phyloP scores from a whole-genome alignment of 2,329 filamentous ascomycete genomes.

The Capronia epimyces region DNA sequence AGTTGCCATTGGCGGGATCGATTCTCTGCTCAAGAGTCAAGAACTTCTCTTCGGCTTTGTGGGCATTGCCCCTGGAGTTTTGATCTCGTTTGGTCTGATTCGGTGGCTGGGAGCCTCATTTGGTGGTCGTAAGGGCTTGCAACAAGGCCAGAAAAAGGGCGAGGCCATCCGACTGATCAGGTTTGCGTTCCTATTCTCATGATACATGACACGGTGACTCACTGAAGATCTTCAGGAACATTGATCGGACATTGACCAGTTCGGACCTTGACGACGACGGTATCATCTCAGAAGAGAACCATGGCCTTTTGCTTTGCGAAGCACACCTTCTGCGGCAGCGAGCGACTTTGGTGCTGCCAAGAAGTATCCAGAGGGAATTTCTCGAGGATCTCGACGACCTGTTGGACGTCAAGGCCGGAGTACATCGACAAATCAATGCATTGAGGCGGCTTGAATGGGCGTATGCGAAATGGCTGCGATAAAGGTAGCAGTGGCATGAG shows the following conservation, averaged over 20 bases:
- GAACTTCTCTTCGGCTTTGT: constrained; percentile 95
- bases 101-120: constrained; percentile 67
- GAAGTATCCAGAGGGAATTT: constrained; percentile 74
- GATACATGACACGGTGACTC: neutral
- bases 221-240: constrained; percentile 50
- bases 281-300: constrained; percentile 83
- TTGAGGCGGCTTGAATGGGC: constrained; percentile 84
- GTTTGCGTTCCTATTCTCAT: constrained; percentile 32
- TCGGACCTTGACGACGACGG: constrained; percentile 66
- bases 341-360: constrained; percentile 63
- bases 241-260: constrained; percentile 71
- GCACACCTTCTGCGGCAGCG: constrained; percentile 73
- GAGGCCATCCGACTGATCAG: constrained; percentile 72
- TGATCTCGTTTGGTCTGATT: constrained; percentile 70
- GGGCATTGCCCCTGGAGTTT: constrained; percentile 83
- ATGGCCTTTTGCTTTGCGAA: constrained; percentile 84
- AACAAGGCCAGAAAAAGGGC: constrained; percentile 59
- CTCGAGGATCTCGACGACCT: constrained; percentile 82
- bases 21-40: constrained; percentile 88
- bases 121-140: constrained; percentile 64
- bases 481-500: constrained; percentile 3
- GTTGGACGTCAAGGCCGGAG: constrained; percentile 69
- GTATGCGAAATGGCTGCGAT: constrained; percentile 67
- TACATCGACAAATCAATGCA: constrained; percentile 71
- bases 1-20: constrained; percentile 91